Evolutionary conservation across 2,329 filamentous ascomycete genomes (phyloP).

Genomic region (Keithomyces neogunnii): DNA sequence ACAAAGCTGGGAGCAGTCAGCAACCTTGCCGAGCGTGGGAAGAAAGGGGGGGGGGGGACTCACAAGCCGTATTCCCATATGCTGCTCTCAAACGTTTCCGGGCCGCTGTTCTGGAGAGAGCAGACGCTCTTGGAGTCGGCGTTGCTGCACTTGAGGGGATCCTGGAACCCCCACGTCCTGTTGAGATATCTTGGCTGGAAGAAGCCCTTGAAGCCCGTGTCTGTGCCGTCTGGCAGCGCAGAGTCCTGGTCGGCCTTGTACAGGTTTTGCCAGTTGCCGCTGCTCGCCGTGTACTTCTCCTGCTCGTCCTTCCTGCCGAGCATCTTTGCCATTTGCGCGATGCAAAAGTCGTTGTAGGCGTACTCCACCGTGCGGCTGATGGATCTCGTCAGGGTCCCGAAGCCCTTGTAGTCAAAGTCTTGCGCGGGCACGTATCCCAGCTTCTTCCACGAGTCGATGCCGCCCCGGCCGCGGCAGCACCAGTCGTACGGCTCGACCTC

Average conservation of each 20-base stretch:
- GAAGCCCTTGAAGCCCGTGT: conserved; percentile 62
- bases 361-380: conserved; percentile 71
- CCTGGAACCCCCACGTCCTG: conserved; percentile 58
- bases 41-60: conserved; percentile 13
- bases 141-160: conserved; percentile 55
- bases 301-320: conserved; percentile 47
- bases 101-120: conserved; percentile 48
- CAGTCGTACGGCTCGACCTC: conserved; percentile 63
- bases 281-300: conserved; percentile 50
- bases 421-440: conserved; percentile 64
- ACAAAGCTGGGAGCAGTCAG: conserved; percentile 30
- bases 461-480: conserved; percentile 62
- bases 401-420: conserved; percentile 57
- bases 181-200: conserved; percentile 62
- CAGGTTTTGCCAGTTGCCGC: conserved; percentile 60
- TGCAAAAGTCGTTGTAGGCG: conserved; percentile 67
- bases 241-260: conserved; percentile 53
- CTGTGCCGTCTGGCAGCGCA: conserved; percentile 37
- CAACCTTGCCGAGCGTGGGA: neutral
- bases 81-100: conserved; percentile 65
- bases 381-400: conserved; percentile 62
- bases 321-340: conserved; percentile 51
- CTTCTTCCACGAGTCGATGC: conserved; percentile 61
- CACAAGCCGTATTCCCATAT: conserved; percentile 67
- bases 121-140: conserved; percentile 48